Base-by-base conservation (phyloP, 257 asterid genomes). In the Lycium barbarum region DNA sequence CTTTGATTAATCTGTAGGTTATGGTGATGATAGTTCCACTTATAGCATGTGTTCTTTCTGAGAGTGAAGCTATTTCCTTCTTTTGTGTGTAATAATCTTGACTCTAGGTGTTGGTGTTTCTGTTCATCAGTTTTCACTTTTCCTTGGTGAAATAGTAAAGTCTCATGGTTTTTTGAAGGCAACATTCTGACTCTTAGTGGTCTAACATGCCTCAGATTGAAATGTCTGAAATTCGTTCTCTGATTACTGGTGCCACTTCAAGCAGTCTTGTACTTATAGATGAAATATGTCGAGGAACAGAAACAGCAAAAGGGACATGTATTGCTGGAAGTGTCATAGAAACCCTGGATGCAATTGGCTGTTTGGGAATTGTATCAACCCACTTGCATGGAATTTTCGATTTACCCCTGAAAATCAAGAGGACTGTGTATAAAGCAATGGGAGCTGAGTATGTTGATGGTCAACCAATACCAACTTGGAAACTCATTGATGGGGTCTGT, bases 281-380 rank as follows among this genome's bases (percentile, higher is more conserved):
- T 84, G 99, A 97, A 84, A 95, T 97, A 87, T 97, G 99, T 85
- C 93, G 98, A 84, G 99, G 99, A 70, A 97, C 99, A 35, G 99
- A 97, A 88, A 97, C 99, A 51, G 99, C 99, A 0, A 96, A 96
- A 86, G 99, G 99, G 68, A 94, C 98, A 26, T 96, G 99, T 62
- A 95, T 96, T 86, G 99, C 99, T 36, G 99, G 99, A n/a, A 94
- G 98, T 86, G 84, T 95, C 86, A 89, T 97, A 26, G 99, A 97
- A 84, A 91, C 96, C 70, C 95, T 97, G 15, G 98, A 95, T 68
- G 80, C 91, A 38, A 62, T 87, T 54, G 91, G 91, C 81, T 97
- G 98, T 90, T 89, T 97, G 71, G 98, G 99, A 15, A 91, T 95
- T 43, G 92, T 97, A 49, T 97, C 98, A 61, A 95, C 99, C 84